phyloP scores from a whole-genome alignment of 148 eudicot species.

The Rhododendron williamsianum region DNA sequence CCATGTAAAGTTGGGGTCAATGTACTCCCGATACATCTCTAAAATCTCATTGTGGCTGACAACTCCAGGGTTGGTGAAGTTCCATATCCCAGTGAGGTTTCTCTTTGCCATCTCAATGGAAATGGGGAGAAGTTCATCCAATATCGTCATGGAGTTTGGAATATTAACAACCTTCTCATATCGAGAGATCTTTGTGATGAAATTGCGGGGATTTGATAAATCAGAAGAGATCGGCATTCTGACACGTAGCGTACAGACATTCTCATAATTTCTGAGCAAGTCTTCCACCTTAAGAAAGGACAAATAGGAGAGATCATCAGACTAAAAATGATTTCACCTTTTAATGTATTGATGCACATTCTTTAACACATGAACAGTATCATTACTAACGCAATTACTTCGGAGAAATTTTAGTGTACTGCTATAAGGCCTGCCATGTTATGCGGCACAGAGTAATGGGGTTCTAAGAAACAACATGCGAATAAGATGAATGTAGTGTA shows the following conservation, averaged over 20 bases:
- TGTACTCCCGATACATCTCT: conserved; percentile 45
- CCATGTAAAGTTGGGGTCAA: conserved; percentile 44
- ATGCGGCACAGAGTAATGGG: not conserved
- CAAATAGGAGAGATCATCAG: not conserved
- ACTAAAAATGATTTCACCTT: not conserved
- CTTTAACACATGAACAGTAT: not conserved
- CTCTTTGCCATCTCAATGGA: conserved; percentile 57
- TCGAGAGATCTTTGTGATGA: conserved; percentile 47
- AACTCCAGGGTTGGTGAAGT: conserved; percentile 57
- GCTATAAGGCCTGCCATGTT: not conserved
- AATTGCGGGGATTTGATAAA: conserved; percentile 47
- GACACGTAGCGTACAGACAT: conserved; percentile 51
- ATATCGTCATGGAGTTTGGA: conserved; percentile 53
- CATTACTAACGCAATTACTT: not conserved
- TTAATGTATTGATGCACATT: not conserved
- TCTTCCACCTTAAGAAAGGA: conserved; percentile 41
- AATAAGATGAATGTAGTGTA: not conserved
- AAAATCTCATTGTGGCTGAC: conserved; percentile 58
- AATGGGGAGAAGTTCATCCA: conserved; percentile 52
- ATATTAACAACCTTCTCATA: conserved; percentile 50
- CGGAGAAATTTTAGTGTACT: not conserved
- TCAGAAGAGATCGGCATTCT: conserved; percentile 57
- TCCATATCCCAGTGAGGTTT: conserved; percentile 51
- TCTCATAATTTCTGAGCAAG: conserved; percentile 41
- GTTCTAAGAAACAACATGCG: not conserved